A percentile compares a stretch with the other conserved stretches of the same genome.
phyloP scores from a whole-genome alignment of 2,329 filamentous ascomycete genomes.

The Lachnellula occidentalis region DNA sequence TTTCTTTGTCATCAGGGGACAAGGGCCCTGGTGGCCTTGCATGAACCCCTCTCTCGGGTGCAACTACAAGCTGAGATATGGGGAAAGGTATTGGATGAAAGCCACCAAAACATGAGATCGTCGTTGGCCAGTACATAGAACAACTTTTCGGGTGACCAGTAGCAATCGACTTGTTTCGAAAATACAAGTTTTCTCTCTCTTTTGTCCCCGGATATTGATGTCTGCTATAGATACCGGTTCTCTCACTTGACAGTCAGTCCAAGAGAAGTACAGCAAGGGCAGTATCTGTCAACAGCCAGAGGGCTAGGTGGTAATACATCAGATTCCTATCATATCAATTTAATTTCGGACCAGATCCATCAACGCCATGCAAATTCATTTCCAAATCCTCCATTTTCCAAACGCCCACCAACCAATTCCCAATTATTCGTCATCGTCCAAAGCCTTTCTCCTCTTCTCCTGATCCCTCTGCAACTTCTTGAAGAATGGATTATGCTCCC shows the following conservation, averaged over 20 bases:
- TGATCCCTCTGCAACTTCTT: constrained; percentile 60
- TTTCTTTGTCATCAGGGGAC: too few species aligned
- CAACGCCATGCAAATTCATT: not conserved
- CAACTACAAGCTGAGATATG: too few species aligned
- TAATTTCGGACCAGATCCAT: not conserved
- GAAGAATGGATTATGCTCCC: constrained; percentile 56
- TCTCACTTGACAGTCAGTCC: not conserved
- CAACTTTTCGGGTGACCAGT: too few species aligned
- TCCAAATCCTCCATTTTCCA: not conserved
- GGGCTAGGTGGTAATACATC: not conserved
- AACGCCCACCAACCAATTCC: not conserved
- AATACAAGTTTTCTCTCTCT: too few species aligned
- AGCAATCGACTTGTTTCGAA: too few species aligned
- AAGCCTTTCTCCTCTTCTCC: constrained; percentile 47
- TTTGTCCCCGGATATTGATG: too few species aligned
- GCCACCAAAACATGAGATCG: too few species aligned
- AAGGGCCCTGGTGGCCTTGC: too few species aligned
- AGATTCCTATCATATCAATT: not conserved
- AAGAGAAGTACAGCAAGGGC: not conserved
- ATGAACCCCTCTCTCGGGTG: too few species aligned
- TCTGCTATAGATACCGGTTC: too few species aligned
- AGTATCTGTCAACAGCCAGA: not conserved
- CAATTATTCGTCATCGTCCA: constrained; percentile 10
- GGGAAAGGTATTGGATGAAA: too few species aligned
- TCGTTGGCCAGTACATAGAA: too few species aligned